Evolutionary conservation across 2,329 filamentous ascomycete species (phyloP), one percentile per base, ranked within the genome.

Genomic region (Botryotinia convoluta): DNA sequence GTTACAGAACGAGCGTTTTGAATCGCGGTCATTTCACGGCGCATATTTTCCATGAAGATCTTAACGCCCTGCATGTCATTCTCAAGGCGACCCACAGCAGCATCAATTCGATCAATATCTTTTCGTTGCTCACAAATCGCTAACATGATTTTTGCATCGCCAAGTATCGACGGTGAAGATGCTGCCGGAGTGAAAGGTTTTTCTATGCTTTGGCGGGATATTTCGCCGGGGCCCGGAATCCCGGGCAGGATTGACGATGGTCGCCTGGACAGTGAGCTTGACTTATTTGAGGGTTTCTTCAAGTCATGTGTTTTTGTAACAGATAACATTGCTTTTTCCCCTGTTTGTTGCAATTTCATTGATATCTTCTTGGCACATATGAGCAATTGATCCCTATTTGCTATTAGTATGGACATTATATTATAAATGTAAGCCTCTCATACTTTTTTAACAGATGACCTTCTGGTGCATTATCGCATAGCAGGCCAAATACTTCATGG

Each of bases 21-120:
- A 51, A 44, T 48, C 20, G 54, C 54, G 12, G 72, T 68, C 42
- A 79, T 71, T 29, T 80, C 76, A 61, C 60, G 74, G 14, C 79
- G 79, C 37, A 80, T 59, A 51, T 80, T 77, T 37, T 73, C 32
- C 76, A 81, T 81, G 57, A 81, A 80, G 35, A 75, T 74, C 73
- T 76, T 80, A n/a, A 81, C 77, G 12, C 44, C 61, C 44, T 73
- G 73, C 76, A 81, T 79, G 45, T 79, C 78, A 45, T 61, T 74
- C 45, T 81, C 77, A 16, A 81, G 77, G 10, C 75, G 74, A 60
- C 75, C 72, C 20, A 81, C 62, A 39, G 76, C 75, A 26, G 71
- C 75, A 29, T 74, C 77, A 44, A 81, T 75, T 14, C 79, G 78
- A 72, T 79, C 78, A 51, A 82, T 81, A 69, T 81, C 78, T 59